Percentiles rank a stretch among this genome's conserved stretches.
Conservation (phyloP, 2,329 filamentous ascomycete genomes). For the Macroventuria anomochaeta region DNA sequence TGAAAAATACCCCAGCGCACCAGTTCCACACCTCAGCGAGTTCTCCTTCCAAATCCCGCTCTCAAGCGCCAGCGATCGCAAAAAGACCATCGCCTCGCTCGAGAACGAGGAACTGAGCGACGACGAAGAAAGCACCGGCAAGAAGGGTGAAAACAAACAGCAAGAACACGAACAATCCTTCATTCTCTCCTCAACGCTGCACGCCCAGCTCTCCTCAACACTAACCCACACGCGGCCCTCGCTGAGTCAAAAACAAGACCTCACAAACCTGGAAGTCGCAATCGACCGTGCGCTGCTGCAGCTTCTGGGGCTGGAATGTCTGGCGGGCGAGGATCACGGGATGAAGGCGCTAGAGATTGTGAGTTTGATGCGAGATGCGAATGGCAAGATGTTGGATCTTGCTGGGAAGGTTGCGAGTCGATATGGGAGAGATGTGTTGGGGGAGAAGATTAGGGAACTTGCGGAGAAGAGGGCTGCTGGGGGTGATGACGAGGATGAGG, state of each 20-base stretch:
- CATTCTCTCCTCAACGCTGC: slow-evolving; percentile 74
- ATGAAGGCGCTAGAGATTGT: slow-evolving; percentile 96
- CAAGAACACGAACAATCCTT: slow-evolving; percentile 79
- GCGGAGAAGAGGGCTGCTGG: slow-evolving; percentile 73
- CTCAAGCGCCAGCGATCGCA: slow-evolving; percentile 58
- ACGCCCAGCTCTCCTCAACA: slow-evolving; percentile 77
- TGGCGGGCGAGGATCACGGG: slow-evolving; percentile 88
- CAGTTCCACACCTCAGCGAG: slow-evolving; percentile 90
- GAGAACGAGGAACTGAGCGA: slow-evolving; percentile 46
- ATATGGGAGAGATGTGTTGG: slow-evolving; percentile 79
- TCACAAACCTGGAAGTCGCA: slow-evolving; percentile 77
- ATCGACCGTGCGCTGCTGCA: slow-evolving; percentile 91
- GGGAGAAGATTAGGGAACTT: slow-evolving; percentile 88
- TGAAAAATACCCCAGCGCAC: slow-evolving; percentile 81
- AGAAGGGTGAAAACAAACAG: slow-evolving; percentile 55
- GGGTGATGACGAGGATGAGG: slow-evolving; percentile 59
- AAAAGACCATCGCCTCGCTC: slow-evolving; percentile 27
- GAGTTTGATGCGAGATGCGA: slow-evolving; percentile 79
- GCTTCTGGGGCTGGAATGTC: slow-evolving; percentile 86
- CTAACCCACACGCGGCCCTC: slow-evolving; percentile 71
- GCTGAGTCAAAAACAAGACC: slow-evolving; percentile 68
- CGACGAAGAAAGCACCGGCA: slow-evolving; percentile 23
- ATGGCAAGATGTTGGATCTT: slow-evolving; percentile 88
- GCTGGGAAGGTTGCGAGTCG: slow-evolving; percentile 87
- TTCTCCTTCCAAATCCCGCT: slow-evolving; percentile 91